These are phyloP conservation scores for Hymenoscyphus scutula DNA, from an alignment of 2,329 filamentous ascomycete genomes.

Conservation along the genomic window DNA sequence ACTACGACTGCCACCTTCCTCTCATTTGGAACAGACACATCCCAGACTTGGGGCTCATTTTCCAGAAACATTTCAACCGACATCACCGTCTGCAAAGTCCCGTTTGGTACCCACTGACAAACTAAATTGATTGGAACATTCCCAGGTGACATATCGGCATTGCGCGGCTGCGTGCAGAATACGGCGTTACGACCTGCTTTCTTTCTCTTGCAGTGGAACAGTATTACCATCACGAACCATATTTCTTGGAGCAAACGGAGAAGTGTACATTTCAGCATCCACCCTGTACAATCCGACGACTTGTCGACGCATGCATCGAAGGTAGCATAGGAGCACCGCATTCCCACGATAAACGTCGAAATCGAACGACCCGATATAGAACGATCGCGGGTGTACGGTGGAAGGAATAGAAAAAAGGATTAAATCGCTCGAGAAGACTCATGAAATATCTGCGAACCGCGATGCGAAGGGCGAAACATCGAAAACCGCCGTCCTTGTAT, in stretches of 20 bases:
- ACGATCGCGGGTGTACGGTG: not conserved
- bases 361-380: not conserved
- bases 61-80: slow-evolving; percentile 33
- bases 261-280: slow-evolving; percentile 9
- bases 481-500: slow-evolving; percentile 34
- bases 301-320: slow-evolving; percentile 28
- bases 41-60: slow-evolving; percentile 27
- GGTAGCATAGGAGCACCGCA: slow-evolving; percentile 20
- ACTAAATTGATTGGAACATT: slow-evolving; percentile 25
- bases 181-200: slow-evolving; percentile 31
- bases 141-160: slow-evolving; percentile 28
- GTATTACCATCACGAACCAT: slow-evolving; percentile 15
- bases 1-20: slow-evolving; percentile 22
- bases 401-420: slow-evolving; percentile 12
- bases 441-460: slow-evolving; percentile 38
- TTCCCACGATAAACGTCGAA: slow-evolving; percentile 16
- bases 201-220: slow-evolving; percentile 22
- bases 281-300: slow-evolving; percentile 24
- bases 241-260: slow-evolving; percentile 27
- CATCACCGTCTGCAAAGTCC: slow-evolving; percentile 29
- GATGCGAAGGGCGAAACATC: slow-evolving; percentile 37
- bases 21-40: slow-evolving; percentile 23
- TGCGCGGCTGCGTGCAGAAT: slow-evolving; percentile 30
- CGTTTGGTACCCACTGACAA: slow-evolving; percentile 24
- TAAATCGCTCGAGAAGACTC: slow-evolving; percentile 56